Percentiles rank a stretch among this genome's conserved stretches.
Conservation (phyloP, 805 yeast species). For the Lipomyces sp. region DNA sequence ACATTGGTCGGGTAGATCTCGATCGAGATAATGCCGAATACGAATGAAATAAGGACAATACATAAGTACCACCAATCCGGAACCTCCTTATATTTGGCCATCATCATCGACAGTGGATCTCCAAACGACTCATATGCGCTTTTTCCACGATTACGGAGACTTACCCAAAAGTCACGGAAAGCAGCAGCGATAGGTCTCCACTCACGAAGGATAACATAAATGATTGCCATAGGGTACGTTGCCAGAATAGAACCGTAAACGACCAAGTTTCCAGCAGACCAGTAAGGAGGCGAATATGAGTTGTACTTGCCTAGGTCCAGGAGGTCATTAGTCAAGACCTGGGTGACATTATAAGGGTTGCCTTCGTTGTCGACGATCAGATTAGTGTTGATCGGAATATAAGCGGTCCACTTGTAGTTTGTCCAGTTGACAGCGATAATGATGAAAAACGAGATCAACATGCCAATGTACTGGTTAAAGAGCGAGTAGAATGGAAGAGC, state of each 20-base stretch:
- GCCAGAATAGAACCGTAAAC: constrained; percentile 65
- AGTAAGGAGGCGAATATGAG: constrained; percentile 65
- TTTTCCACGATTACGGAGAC: constrained; percentile 1
- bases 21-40: constrained; percentile 50
- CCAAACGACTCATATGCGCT: constrained; percentile 36
- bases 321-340: constrained; percentile 53
- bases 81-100: constrained; percentile 43
- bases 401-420: constrained; percentile 60
- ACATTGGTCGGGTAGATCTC: constrained; percentile 50
- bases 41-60: constrained; percentile 54
- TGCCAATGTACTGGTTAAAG: constrained; percentile 49
- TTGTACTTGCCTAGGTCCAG: constrained; percentile 56
- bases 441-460: constrained; percentile 56
- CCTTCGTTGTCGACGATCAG: constrained; percentile 58
- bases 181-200: constrained; percentile 8
- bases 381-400: constrained; percentile 58
- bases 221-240: constrained; percentile 46
- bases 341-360: constrained; percentile 54
- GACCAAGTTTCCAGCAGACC: constrained; percentile 58
- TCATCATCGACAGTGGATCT: constrained; percentile 17
- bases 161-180: constrained; percentile 38
- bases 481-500: constrained; percentile 40
- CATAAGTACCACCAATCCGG: constrained; percentile 66
- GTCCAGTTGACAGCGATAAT: constrained; percentile 58
- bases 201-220: constrained; percentile 8